Conservation (phyloP, 2,329 filamentous ascomycete species). For the Chrysoporthe puriensis region DNA sequence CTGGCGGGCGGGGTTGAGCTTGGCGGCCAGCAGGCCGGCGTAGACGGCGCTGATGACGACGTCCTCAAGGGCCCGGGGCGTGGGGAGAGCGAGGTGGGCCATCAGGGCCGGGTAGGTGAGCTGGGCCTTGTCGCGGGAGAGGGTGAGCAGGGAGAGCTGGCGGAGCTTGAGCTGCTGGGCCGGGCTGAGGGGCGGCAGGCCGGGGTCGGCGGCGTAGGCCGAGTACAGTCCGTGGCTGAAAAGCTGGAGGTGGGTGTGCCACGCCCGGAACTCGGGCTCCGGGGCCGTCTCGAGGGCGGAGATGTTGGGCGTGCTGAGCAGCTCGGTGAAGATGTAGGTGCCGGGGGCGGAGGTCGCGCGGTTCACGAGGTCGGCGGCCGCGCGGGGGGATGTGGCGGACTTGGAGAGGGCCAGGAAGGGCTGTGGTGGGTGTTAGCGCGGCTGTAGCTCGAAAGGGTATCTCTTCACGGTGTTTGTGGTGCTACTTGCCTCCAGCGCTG, state of each 20-base stretch:
- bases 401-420: constrained; percentile 91
- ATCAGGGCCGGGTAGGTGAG: constrained; percentile 77
- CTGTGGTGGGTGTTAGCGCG: constrained; percentile 51
- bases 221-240: constrained; percentile 76
- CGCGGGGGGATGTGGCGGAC: constrained; percentile 80
- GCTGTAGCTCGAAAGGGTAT: background rate
- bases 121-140: constrained; percentile 58
- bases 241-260: constrained; percentile 77
- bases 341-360: constrained; percentile 88
- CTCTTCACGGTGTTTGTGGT: background rate
- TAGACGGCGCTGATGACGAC: constrained; percentile 89
- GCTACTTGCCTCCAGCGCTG: constrained; percentile 61
- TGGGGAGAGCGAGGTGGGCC: constrained; percentile 66
- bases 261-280: constrained; percentile 56
- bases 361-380: constrained; percentile 81
- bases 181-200: constrained; percentile 72
- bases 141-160: constrained; percentile 84
- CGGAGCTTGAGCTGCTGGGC: constrained; percentile 83
- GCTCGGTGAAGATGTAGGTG: constrained; percentile 91
- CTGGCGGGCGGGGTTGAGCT: constrained; percentile 77
- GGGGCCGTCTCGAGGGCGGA: constrained; percentile 65
- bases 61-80: constrained; percentile 75
- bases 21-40: constrained; percentile 77
- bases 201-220: constrained; percentile 27
- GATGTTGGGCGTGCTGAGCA: constrained; percentile 81